Evolutionary conservation across 768 basidiomycete genomes (phyloP).

Genomic region (Tulasnella sp.): DNA sequence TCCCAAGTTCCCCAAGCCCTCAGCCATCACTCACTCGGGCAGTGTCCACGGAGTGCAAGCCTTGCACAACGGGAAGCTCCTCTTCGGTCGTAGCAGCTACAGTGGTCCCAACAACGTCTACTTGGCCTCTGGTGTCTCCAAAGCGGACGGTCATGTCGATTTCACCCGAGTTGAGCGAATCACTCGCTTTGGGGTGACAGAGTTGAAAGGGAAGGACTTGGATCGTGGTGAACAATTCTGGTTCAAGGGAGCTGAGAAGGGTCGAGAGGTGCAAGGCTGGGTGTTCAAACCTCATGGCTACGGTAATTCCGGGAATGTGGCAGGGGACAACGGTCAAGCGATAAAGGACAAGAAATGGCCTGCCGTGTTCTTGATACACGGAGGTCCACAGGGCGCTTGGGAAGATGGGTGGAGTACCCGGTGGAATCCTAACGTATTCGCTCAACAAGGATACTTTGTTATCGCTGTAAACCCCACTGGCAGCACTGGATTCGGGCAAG

Average conservation of each 20-base stretch:
- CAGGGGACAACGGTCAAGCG: conserved; percentile 38
- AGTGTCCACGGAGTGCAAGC: conserved; percentile 55
- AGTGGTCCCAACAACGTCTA: conserved; percentile 75
- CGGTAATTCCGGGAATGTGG: conserved; percentile 29
- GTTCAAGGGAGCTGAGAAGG: conserved; percentile 74
- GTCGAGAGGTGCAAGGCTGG: conserved; percentile 77
- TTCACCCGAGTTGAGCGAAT: conserved; percentile 44
- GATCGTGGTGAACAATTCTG: conserved; percentile 70
- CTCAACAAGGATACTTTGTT: conserved; percentile 82
- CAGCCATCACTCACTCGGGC: conserved; percentile 50
- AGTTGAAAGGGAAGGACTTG: conserved; percentile 52
- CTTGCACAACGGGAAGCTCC: conserved; percentile 50
- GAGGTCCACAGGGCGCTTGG: conserved; percentile 81
- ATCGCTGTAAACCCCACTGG: conserved; percentile 86
- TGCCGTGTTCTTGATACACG: conserved; percentile 71
- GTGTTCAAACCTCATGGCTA: conserved; percentile 72
- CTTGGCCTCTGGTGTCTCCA: conserved; percentile 36
- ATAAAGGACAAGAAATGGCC: conserved; percentile 54
- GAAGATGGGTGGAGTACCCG: conserved; percentile 84
- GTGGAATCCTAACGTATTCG: conserved; percentile 92
- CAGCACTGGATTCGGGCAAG: conserved; percentile 82
- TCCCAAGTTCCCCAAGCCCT: conserved; percentile 66
- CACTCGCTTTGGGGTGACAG: conserved; percentile 54
- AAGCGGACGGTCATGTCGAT: conserved; percentile 34
- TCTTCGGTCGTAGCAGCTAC: conserved; percentile 68